A percentile compares a stretch with the other conserved stretches of the same genome.
These are phyloP conservation scores for Cladosporium sp. DNA, from an alignment of 2,329 filamentous ascomycete species.

Conservation along the genomic window DNA sequence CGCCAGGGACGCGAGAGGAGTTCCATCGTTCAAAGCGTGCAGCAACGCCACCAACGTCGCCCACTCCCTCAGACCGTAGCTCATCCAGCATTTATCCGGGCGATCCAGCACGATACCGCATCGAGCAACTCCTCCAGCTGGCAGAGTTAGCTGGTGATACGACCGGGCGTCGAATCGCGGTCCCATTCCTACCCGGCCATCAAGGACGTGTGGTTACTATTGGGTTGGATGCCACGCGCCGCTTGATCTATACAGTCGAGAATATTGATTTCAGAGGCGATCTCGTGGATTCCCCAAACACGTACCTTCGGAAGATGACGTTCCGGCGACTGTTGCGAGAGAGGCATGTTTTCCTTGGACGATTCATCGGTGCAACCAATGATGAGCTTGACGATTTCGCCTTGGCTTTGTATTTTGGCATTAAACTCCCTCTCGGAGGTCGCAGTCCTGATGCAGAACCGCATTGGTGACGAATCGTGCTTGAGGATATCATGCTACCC, in stretches of 20 bases:
- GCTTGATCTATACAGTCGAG: neutral
- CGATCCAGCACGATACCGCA: no score
- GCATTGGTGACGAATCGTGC: no score
- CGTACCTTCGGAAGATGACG: no score
- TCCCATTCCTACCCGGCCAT: neutral
- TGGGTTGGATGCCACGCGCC: neutral
- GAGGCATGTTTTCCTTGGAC: neutral
- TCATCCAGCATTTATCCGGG: no score
- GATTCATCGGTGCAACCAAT: neutral
- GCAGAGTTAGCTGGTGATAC: neutral
- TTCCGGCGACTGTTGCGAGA: no score
- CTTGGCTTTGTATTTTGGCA: neutral
- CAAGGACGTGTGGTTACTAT: neutral
- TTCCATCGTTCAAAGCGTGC: no score
- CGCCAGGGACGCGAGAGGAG: no score
- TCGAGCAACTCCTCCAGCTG: no score
- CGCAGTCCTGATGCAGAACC: neutral
- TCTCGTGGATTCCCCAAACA: no score
- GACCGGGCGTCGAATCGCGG: neutral
- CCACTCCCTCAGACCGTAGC: no score
- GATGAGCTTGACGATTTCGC: neutral
- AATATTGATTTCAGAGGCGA: neutral
- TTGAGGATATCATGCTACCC: no score
- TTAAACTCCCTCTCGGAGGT: neutral
- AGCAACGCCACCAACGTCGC: no score